phyloP scores from a whole-genome alignment of 805 yeast species.

The Metahyphopichia silvanorum region DNA sequence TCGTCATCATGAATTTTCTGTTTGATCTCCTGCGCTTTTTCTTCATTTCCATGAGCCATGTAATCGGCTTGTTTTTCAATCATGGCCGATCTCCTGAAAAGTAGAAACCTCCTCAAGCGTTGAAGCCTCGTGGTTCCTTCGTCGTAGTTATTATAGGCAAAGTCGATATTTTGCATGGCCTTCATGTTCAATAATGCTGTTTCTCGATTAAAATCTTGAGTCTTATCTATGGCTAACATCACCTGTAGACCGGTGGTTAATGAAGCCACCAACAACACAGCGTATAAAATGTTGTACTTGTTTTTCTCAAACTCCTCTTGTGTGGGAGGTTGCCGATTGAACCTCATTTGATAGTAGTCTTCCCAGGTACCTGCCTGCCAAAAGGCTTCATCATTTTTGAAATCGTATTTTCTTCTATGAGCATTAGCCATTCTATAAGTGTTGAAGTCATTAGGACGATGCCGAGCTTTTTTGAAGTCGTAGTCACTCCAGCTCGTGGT shows the following conservation, averaged over 20 bases:
- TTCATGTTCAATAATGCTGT: conserved; percentile 22
- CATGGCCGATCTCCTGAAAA: conserved; percentile 27
- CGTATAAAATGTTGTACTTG: conserved; percentile 38
- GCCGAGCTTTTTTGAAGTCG: conserved; percentile 10
- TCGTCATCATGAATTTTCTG: background rate
- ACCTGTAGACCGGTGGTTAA: conserved; percentile 32
- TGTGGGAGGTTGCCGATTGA: conserved; percentile 36
- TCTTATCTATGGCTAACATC: conserved; percentile 33
- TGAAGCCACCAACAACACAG: conserved; percentile 29
- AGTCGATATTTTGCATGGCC: conserved; percentile 25
- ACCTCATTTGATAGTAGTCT: conserved; percentile 48
- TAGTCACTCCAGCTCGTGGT: conserved; percentile 27
- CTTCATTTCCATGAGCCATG: conserved; percentile 11
- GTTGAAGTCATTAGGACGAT: conserved; percentile 21
- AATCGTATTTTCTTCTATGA: conserved; percentile 29
- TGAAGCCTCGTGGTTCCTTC: conserved; percentile 24
- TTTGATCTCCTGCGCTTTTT: conserved; percentile 11
- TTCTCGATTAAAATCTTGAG: conserved; percentile 26
- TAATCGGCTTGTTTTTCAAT: conserved; percentile 14
- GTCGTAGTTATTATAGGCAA: conserved; percentile 24
- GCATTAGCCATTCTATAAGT: conserved; percentile 37
- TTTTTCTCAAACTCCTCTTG: conserved; percentile 39
- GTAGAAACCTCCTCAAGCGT: conserved; percentile 30
- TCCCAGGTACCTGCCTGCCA: conserved; percentile 69
- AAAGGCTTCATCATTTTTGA: conserved; percentile 39